Evolutionary conservation across 352 stramenopile species (phyloP), one percentile per base, ranked within the genome.

Genomic region (Pythium brachiatum): DNA sequence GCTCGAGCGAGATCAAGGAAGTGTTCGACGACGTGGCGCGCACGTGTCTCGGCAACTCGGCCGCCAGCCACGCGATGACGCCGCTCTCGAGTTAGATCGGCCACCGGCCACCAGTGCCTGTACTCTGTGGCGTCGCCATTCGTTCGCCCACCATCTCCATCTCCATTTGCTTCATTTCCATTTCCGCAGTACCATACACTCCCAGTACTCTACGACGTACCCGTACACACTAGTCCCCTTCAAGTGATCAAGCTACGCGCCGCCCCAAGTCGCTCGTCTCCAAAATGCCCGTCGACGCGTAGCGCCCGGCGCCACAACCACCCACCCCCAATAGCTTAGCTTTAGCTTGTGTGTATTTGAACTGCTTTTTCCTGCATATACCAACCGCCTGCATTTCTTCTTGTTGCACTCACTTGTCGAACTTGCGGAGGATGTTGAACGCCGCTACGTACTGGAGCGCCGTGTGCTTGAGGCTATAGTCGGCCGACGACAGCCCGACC

Each of bases 11-110:
- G 76, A 99, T 99, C 69, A 98, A 99, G 70, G 95, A 98, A 59
- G 92, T 99, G 21, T 99, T 99, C 81, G 97, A 99, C 74, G 95
- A 96, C 67, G 96, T 99, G 15, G 96, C 96, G 23, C 86, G 96
- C 51, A 98, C 89, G 29, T 99, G 97, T 74, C 86, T 98, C 29
- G 89, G 86, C 56, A 84, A 72, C 55, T 72, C 65, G 59, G 48
- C 50, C n/a, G 27, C 53, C 6, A 57, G 62, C 29, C 34, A 53
- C 16, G 59, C 60, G n/a, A 68, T 72, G 65, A 72, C 65, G 53
- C 65, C 65, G 29, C 53, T 72, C 32, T 51, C 64, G 21, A 43
- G 60, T 26, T 57, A 64, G 41, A 39, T 13, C 41, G 27, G 38
- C 38, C 16, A n/a, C n/a, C n/a, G n/a, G n/a, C n/a, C n/a, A n/a